These are phyloP conservation scores for Metschnikowia shivogae DNA, from an alignment of 805 yeast species.

Conservation along the genomic window DNA sequence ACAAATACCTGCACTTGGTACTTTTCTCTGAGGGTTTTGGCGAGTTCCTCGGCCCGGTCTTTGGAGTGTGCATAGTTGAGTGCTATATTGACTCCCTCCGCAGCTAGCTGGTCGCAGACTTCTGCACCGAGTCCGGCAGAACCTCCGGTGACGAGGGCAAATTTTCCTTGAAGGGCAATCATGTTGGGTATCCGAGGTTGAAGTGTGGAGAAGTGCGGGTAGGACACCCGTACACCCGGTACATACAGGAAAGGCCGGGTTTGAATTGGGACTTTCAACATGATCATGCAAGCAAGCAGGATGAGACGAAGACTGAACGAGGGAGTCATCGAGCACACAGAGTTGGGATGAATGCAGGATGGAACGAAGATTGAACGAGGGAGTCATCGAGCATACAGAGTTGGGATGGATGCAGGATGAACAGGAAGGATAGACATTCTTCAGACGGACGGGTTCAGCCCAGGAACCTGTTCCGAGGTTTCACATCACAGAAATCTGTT, in stretches of 20 bases:
- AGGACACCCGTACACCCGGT: background rate
- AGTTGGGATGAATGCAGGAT: no score
- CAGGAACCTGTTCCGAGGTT: no score
- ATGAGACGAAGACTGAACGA: no score
- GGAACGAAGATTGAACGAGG: no score
- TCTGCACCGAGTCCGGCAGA: constrained; percentile 34
- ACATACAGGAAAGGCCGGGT: background rate
- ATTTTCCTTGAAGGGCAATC: constrained; percentile 19
- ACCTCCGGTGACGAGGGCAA: constrained; percentile 23
- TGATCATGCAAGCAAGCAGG: no score
- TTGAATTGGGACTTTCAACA: no score
- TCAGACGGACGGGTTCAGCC: no score
- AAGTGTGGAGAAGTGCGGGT: background rate
- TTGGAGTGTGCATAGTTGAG: constrained; percentile 28
- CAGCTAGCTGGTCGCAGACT: constrained; percentile 29
- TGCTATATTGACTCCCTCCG: constrained; percentile 30
- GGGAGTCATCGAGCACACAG: no score
- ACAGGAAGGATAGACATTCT: no score
- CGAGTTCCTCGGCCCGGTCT: constrained; percentile 27
- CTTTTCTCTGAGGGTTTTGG: constrained; percentile 8
- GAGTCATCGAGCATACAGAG: no score
- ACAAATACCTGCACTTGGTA: constrained; percentile 17
- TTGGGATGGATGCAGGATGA: no score
- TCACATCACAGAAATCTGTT: no score
- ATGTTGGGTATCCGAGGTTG: constrained; percentile 1